These are phyloP conservation scores for Fomitopsis palustris DNA, from an alignment of 1,284 basidiomycete species.

Conservation along the genomic window DNA sequence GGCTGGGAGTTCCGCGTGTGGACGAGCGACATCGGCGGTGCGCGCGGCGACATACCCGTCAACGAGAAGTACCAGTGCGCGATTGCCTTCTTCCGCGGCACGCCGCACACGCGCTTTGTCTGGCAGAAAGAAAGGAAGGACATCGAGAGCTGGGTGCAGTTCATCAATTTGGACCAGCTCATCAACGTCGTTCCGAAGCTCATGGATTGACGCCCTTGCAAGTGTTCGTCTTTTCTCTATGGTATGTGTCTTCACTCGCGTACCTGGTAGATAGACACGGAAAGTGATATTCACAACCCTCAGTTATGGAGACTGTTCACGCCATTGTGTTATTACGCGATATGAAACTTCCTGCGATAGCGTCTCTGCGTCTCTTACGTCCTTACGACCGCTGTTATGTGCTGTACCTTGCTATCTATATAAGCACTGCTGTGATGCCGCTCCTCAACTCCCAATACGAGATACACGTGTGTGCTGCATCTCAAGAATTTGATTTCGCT, in stretches of 20 bases:
- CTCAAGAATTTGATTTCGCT: too few relatives aligned
- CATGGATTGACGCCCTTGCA: conserved; percentile 39
- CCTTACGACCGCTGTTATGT: not conserved
- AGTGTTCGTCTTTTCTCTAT: not conserved
- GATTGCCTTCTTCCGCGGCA: conserved; percentile 69
- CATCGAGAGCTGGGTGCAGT: conserved; percentile 74
- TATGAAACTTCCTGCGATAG: not conserved
- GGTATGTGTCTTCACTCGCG: not conserved
- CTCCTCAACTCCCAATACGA: too few relatives aligned
- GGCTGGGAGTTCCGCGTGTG: conserved; percentile 85
- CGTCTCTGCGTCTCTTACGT: not conserved
- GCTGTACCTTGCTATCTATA: not conserved
- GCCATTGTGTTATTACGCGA: not conserved
- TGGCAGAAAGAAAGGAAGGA: conserved; percentile 65
- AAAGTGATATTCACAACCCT: not conserved
- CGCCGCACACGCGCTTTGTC: conserved; percentile 59
- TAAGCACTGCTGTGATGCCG: not conserved
- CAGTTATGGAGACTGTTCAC: not conserved
- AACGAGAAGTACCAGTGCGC: conserved; percentile 72
- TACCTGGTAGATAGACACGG: not conserved
- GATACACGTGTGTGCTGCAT: too few relatives aligned
- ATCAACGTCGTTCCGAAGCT: conserved; percentile 72
- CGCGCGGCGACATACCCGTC: conserved; percentile 47
- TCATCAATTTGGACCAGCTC: conserved; percentile 77
- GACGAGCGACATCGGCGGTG: conserved; percentile 65